Percentiles rank a stretch among this genome's conserved stretches.
Conservation (phyloP, 2,329 filamentous ascomycete species). For the Aspergillus felis region DNA sequence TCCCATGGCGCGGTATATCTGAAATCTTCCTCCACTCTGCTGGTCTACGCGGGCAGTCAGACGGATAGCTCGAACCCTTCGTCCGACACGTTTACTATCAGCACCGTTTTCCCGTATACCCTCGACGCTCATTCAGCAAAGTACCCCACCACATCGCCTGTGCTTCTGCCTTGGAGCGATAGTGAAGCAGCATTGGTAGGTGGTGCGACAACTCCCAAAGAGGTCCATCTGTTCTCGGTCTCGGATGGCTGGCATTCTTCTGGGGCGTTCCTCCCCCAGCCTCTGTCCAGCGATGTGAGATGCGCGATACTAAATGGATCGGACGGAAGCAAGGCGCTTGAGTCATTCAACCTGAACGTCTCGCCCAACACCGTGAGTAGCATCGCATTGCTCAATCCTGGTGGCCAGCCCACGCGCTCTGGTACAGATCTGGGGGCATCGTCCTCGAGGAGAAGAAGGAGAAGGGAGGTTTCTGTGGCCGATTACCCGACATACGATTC, state of each 20-base stretch:
- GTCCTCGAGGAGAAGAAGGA: slow-evolving; percentile 34
- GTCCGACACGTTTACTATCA: slow-evolving; percentile 71
- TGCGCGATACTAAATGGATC: slow-evolving; percentile 64
- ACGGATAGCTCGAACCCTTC: slow-evolving; percentile 57
- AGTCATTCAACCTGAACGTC: slow-evolving; percentile 70
- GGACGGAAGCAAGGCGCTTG: slow-evolving; percentile 73
- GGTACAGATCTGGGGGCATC: slow-evolving; percentile 47
- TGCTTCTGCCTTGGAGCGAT: slow-evolving; percentile 70
- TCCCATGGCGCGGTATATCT: slow-evolving; percentile 76
- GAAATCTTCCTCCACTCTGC: slow-evolving; percentile 63
- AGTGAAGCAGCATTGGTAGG: slow-evolving; percentile 71
- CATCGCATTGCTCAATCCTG: slow-evolving; percentile 61
- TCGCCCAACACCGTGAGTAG: slow-evolving; percentile 73
- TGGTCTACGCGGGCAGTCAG: slow-evolving; percentile 76
- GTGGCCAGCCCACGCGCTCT: slow-evolving; percentile 49
- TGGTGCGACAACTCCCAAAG: slow-evolving; percentile 61
- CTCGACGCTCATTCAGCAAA: slow-evolving; percentile 57
- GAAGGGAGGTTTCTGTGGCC: slow-evolving; percentile 53
- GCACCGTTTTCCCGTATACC: slow-evolving; percentile 60
- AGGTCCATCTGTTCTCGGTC: slow-evolving; percentile 69
- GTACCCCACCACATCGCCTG: slow-evolving; percentile 61
- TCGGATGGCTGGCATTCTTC: slow-evolving; percentile 63
- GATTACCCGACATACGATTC: slow-evolving; percentile 78
- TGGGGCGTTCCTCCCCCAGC: slow-evolving; percentile 58
- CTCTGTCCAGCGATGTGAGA: slow-evolving; percentile 58